phyloP scores from a whole-genome alignment of 305 asterid species.

The Plantago rigida region DNA sequence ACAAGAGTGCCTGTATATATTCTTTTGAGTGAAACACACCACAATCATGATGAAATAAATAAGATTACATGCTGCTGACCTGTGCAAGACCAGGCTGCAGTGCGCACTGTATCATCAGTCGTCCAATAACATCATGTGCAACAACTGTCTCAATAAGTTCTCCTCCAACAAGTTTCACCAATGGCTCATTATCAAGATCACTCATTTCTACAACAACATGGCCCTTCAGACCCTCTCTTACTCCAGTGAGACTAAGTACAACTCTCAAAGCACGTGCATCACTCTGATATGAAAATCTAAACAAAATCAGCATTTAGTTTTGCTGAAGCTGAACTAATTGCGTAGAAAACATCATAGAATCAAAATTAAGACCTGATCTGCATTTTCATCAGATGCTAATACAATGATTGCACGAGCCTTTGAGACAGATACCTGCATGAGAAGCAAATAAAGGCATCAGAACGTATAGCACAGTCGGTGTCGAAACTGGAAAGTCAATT shows the following conservation, averaged over 20 bases:
- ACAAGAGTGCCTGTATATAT: no score
- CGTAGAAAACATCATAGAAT: slow-evolving; percentile 15
- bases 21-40: neutral
- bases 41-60: slow-evolving; percentile 15
- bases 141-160: slow-evolving; percentile 92
- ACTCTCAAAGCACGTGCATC: slow-evolving; percentile 98
- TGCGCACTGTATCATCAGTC: slow-evolving; percentile 97
- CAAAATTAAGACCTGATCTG: slow-evolving; percentile 66
- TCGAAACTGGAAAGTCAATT: no score
- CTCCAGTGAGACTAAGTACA: slow-evolving; percentile 93
- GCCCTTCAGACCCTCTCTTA: slow-evolving; percentile 82
- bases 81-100: slow-evolving; percentile 99
- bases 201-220: slow-evolving; percentile 98
- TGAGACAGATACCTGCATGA: slow-evolving; percentile 79
- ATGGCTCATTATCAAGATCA: slow-evolving; percentile 95
- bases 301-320: slow-evolving; percentile 19
- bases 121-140: slow-evolving; percentile 96
- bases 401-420: slow-evolving; percentile 94
- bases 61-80: slow-evolving; percentile 40
- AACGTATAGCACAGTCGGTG: neutral
- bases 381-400: slow-evolving; percentile 92
- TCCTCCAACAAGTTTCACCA: slow-evolving; percentile 98
- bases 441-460: slow-evolving; percentile 17
- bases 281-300: slow-evolving; percentile 47
- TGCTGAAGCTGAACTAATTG: slow-evolving; percentile 14